A percentile compares a stretch with the other conserved stretches of the same genome.
Conservation (phyloP, 202 grass and related monocot species). For the Saccharum hybrid region DNA sequence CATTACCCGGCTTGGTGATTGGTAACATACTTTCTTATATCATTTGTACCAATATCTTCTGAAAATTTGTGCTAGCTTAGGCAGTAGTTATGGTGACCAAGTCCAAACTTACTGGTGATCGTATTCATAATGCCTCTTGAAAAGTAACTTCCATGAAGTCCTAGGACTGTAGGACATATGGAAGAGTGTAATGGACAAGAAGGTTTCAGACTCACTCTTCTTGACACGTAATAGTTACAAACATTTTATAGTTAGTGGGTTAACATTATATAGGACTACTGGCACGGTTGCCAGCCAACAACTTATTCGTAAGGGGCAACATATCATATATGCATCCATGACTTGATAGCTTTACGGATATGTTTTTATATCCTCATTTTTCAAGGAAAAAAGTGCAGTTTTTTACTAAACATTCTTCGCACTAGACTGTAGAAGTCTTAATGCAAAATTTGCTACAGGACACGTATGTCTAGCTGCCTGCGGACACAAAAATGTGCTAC, state of each 20-base stretch:
- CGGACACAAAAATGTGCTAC: not conserved
- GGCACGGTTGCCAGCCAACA: not conserved
- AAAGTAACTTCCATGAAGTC: not conserved
- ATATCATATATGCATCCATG: not conserved
- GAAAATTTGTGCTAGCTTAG: slow-evolving; percentile 20
- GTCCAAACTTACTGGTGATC: slow-evolving; percentile 19
- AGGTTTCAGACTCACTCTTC: slow-evolving; percentile 3
- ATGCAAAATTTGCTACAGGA: not conserved
- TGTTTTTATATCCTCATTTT: slow-evolving; percentile 13
- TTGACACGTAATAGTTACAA: slow-evolving; percentile 9
- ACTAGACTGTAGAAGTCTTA: not conserved
- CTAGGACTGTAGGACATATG: slow-evolving; percentile 7
- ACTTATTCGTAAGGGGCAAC: not conserved
- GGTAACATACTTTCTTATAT: slow-evolving; percentile 58
- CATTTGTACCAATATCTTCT: slow-evolving; percentile 34
- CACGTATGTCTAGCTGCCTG: not conserved
- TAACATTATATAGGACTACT: slow-evolving; percentile 7
- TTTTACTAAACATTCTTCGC: slow-evolving; percentile 8
- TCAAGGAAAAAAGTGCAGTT: not conserved
- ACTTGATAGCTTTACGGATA: not conserved
- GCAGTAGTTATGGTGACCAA: not conserved
- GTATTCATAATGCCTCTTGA: slow-evolving; percentile 29
- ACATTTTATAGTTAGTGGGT: not conserved
- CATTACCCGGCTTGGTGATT: slow-evolving; percentile 93
- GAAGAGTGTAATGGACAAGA: slow-evolving; percentile 2